Conservation (phyloP, 768 basidiomycete genomes). For the Calocybe gangraenosa region DNA sequence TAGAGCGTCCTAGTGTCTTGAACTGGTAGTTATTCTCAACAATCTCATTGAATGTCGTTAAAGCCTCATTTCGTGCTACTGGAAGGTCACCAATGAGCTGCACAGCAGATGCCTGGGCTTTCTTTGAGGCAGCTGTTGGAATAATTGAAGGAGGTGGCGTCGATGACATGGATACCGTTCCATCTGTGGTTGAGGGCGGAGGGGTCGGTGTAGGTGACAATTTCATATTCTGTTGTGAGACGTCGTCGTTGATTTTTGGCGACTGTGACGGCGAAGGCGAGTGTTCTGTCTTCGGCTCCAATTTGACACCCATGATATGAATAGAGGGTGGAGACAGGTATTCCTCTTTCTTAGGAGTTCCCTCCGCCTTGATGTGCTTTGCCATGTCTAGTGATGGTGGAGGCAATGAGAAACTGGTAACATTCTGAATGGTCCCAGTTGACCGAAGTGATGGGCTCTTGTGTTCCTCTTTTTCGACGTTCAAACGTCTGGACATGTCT, state of each 20-base stretch:
- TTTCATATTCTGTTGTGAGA: constrained; percentile 30
- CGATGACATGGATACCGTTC: constrained; percentile 31
- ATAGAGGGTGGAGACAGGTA: constrained; percentile 22
- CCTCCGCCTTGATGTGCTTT: constrained; percentile 13
- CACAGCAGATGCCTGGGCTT: constrained; percentile 33
- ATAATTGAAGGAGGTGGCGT: constrained; percentile 34
- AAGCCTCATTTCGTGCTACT: constrained; percentile 67
- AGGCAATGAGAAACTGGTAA: constrained; percentile 15
- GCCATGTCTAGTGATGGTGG: constrained; percentile 22
- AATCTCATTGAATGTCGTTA: constrained; percentile 71
- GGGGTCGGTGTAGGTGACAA: constrained; percentile 31
- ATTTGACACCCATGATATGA: constrained; percentile 26
- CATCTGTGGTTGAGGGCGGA: constrained; percentile 27
- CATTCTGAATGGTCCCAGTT: constrained; percentile 8
- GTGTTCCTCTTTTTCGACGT: constrained; percentile 14
- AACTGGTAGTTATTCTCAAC: constrained; percentile 82
- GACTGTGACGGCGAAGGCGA: constrained; percentile 30
- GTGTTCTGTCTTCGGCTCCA: constrained; percentile 26
- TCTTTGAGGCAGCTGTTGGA: constrained; percentile 25
- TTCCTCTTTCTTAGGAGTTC: constrained; percentile 25
- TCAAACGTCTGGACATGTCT: constrained; percentile 14
- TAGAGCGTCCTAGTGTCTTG: constrained; percentile 79
- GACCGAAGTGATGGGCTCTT: constrained; percentile 18
- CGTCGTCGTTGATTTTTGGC: constrained; percentile 30
- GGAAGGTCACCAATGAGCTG: constrained; percentile 84